Conservation (phyloP, 2,329 filamentous ascomycete species). For the Lachnellula arida region DNA sequence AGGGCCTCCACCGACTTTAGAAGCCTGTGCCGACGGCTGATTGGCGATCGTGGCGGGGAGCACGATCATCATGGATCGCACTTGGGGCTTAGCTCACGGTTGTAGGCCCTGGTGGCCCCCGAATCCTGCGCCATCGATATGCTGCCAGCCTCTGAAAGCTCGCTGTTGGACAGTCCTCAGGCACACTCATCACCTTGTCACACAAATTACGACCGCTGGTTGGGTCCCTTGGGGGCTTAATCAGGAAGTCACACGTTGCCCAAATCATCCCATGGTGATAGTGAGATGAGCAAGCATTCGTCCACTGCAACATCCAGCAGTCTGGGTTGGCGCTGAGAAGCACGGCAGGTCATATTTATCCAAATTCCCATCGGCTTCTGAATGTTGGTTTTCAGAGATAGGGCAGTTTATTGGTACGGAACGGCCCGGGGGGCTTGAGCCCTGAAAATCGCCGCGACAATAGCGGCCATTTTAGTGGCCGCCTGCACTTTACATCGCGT, state of each 20-base stretch:
- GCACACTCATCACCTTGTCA: not conserved
- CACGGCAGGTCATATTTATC: not conserved
- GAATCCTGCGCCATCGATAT: not conserved
- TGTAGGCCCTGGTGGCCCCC: not conserved
- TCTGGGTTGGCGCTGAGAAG: not conserved
- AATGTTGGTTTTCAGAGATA: not conserved
- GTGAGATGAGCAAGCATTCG: not conserved
- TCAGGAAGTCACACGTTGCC: not conserved
- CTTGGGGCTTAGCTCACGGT: not conserved
- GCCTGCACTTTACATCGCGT: not conserved
- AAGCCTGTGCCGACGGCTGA: conserved; percentile 16
- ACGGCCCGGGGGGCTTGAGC: not conserved
- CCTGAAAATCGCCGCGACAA: not conserved
- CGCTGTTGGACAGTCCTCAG: not conserved
- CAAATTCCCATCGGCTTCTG: not conserved
- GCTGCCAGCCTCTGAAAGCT: not conserved
- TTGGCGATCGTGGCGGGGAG: conserved; percentile 15
- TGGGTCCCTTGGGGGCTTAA: not conserved
- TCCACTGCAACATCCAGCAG: not conserved
- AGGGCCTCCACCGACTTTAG: not conserved
- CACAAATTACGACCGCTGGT: not conserved
- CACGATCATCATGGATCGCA: not conserved
- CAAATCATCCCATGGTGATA: no score
- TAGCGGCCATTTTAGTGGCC: not conserved
- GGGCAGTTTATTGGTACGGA: not conserved